Base-by-base conservation (phyloP, 352 stramenopile species). In the Phytophthora ohioensis region DNA sequence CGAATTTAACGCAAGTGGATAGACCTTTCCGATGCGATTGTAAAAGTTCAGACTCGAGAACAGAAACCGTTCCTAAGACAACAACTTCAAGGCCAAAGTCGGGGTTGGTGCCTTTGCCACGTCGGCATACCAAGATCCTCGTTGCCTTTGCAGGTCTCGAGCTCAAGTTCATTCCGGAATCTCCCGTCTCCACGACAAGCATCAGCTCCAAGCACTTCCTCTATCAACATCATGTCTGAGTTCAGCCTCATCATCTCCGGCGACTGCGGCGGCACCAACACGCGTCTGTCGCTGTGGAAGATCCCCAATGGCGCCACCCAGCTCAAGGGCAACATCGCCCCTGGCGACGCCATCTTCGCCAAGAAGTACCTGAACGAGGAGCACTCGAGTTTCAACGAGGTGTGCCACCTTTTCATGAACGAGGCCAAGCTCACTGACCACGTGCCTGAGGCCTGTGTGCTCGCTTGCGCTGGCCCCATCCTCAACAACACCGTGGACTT, bases 261-360 rank as follows among this genome's bases (percentile, higher is more conserved):
- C 58, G 97, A 99, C 80, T 97, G 98, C 68, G 97, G 97, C 63
- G 97, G 97, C 60, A 99, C 97, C 58, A 99, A 98, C 80, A 98
- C 91, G 63, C 90, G 97, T 35, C 88, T 99, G 55, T 90, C 89
- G 78, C 75, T 97, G 21, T 95, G 85, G 78, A 76, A 82, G 15
- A 82, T 95, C 64, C 85, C 82, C n/a, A 67, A 74, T 15, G 71
- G 65, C 42, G 45, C 73, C 48, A 84, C 56, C 3, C 69, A 77
- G 32, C 13, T 42, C 38, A 58, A 69, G 76, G 80, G 79, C 58
- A 78, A 90, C 46, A 78, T 92, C 52, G 76, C 86, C 7, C 89
- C 88, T 13, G 89, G 88, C 53, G 79, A 88, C 62, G 65, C 87
- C 4, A 46, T 94, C 45, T 91, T 91, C 47, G 78, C 87, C 54